Conservation (phyloP, 108 stramenopile genomes). For the Nitzschia putrida region DNA sequence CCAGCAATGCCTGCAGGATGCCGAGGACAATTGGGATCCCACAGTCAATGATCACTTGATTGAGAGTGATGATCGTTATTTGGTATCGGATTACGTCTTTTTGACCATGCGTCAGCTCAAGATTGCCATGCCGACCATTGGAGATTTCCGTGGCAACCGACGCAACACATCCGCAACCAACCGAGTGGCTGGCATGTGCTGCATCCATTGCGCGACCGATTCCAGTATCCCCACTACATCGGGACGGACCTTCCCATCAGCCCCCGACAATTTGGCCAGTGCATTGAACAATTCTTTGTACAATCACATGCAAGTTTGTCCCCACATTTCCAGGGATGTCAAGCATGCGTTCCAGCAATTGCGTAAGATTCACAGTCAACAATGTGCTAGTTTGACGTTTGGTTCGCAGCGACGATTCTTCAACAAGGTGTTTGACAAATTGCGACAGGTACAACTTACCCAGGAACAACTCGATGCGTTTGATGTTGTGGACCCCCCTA, state of each 20-base stretch:
- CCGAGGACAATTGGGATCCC: constrained; percentile 43
- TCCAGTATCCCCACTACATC: constrained; percentile 3
- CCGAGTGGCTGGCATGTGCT: constrained; percentile 27
- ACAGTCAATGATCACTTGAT: constrained; percentile 40
- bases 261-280: constrained; percentile 60
- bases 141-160: constrained; percentile 35
- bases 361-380: constrained; percentile 48
- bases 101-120: constrained; percentile 55
- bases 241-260: constrained; percentile 54
- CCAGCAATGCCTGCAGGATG: constrained; percentile 20
- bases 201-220: constrained; percentile 30
- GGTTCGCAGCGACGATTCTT: constrained; percentile 61
- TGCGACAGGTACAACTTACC: constrained; percentile 25
- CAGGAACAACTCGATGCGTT: not conserved
- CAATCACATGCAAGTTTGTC: constrained; percentile 56
- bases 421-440: constrained; percentile 40
- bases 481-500: not conserved
- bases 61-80: constrained; percentile 34
- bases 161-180: constrained; percentile 15
- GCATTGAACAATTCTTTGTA: constrained; percentile 52
- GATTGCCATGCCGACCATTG: constrained; percentile 34
- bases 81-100: constrained; percentile 60
- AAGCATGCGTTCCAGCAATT: constrained; percentile 38
- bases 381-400: constrained; percentile 45
- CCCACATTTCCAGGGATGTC: constrained; percentile 25